phyloP scores from a whole-genome alignment of 495 filamentous ascomycete genomes.

The Penicillium goetzii region DNA sequence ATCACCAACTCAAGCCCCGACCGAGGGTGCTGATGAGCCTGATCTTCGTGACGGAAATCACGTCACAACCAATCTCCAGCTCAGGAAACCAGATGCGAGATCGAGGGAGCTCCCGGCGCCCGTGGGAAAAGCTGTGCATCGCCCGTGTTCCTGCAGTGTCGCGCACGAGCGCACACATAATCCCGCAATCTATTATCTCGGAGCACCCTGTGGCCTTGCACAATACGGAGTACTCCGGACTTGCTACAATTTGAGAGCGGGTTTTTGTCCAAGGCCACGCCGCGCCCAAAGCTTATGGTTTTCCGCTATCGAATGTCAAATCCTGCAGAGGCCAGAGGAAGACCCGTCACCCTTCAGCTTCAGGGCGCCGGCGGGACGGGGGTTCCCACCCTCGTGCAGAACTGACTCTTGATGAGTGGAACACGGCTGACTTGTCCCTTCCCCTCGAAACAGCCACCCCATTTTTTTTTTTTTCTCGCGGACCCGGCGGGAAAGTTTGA shows the following conservation, averaged over 20 bases:
- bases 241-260: neutral
- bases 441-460: neutral
- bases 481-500: slow-evolving; percentile 10
- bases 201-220: too few species aligned
- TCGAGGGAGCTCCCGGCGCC: slow-evolving; percentile 1
- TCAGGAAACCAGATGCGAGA: slow-evolving; percentile 2
- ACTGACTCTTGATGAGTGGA: neutral
- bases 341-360: neutral
- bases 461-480: slow-evolving; percentile 11
- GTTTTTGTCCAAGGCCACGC: slow-evolving; percentile 7
- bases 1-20: slow-evolving; percentile 12
- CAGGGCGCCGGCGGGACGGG: slow-evolving; percentile 7
- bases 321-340: slow-evolving; percentile 9
- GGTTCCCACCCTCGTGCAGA: slow-evolving; percentile 22
- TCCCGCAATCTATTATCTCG: neutral
- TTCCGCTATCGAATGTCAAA: slow-evolving; percentile 9
- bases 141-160: slow-evolving; percentile 18
- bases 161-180: slow-evolving; percentile 3
- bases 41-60: slow-evolving; percentile 5
- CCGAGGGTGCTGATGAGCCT: slow-evolving; percentile 10
- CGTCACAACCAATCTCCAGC: slow-evolving; percentile 8
- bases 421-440: neutral
- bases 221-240: too few species aligned
- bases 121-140: neutral
- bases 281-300: slow-evolving; percentile 7